Base-by-base conservation (phyloP, 768 basidiomycete genomes). In the Rhizopogon vesiculosus region DNA sequence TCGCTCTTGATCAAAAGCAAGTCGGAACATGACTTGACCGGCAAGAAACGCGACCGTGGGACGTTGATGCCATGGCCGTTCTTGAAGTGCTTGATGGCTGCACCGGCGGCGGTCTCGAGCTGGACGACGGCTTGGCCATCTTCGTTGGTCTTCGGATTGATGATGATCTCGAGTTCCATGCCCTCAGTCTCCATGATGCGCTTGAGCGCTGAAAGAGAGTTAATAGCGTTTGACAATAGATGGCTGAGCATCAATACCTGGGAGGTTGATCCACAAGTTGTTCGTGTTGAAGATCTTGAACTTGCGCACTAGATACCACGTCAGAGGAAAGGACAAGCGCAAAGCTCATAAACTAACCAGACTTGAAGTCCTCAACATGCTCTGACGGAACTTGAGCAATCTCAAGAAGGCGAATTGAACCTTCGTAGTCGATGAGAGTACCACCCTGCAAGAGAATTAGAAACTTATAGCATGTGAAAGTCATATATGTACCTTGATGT, bases 241-340 rank as follows among this genome's bases (percentile, higher is more conserved):
- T 35, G 50, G 48, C 13, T 13, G 6, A 45, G 54, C 10, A 25
- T 19, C 10, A 45, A 50, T 38, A 74, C 77, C 77, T 65, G 71
- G 73, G 46, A 83, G 69, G 62, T 82, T 74, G 64, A 81, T 73
- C 79, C 79, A 85, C 53, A 85, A 65, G 64, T 84, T 86, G 72
- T 87, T 87, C 25, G 85, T 84, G 72, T 87, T 87, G 80, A 89
- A 86, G 63, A 86, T 84, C 76, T 88, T 86, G 82, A 92, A 92
- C 69, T 87, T 88, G 59, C 86, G 79, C 43, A 85, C 75, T 64
- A 54, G 8, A 28, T 15, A 54, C 8, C 1, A 45, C 40, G 10
- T 54, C 44, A 42, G 35, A 31, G 31, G 15, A 35, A 28, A 53
- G 19, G 10, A 22, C n/a, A 41, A 9, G 38, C 7, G 12, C 3